These are phyloP conservation scores for Candida hungchunana DNA, from an alignment of 805 yeast species.

Conservation along the genomic window DNA sequence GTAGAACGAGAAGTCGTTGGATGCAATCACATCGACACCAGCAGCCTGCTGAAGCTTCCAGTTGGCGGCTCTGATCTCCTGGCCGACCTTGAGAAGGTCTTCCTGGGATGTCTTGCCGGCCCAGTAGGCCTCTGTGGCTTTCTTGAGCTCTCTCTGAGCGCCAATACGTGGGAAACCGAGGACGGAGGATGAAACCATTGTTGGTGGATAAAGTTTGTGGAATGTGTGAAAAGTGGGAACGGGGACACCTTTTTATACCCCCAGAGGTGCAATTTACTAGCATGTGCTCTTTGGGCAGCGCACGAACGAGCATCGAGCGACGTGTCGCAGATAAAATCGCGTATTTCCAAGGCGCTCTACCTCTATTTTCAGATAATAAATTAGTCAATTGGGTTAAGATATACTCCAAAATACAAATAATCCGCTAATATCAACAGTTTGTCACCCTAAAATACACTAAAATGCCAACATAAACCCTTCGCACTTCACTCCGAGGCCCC, in stretches of 20 bases:
- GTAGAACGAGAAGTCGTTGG: conserved; percentile 97
- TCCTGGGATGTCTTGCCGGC: conserved; percentile 84
- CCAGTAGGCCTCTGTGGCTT: conserved; percentile 99
- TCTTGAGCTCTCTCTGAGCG: conserved; percentile 98
- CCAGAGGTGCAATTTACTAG: too few relatives aligned
- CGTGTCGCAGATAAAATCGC: too few relatives aligned
- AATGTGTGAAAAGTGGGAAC: background rate
- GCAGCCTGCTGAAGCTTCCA: conserved; percentile 97
- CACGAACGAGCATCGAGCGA: too few relatives aligned
- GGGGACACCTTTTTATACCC: background rate
- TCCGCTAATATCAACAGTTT: too few relatives aligned
- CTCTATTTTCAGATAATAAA: too few relatives aligned
- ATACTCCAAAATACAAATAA: too few relatives aligned
- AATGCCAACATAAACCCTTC: background rate
- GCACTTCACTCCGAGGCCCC: background rate
- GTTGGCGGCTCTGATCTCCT: conserved; percentile 91
- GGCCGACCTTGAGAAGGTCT: conserved; percentile 87
- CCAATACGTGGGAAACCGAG: conserved; percentile 99
- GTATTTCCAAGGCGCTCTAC: too few relatives aligned
- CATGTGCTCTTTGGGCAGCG: too few relatives aligned
- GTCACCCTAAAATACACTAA: too few relatives aligned
- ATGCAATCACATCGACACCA: conserved; percentile 95
- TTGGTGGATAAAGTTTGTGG: conserved; percentile 6
- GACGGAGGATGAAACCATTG: conserved; percentile 94
- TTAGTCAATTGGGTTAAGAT: too few relatives aligned